Evolutionary conservation across 257 asterid genomes (phyloP), one percentile per base, ranked within the genome.

Genomic region (Nicotiana tomentosiformis): DNA sequence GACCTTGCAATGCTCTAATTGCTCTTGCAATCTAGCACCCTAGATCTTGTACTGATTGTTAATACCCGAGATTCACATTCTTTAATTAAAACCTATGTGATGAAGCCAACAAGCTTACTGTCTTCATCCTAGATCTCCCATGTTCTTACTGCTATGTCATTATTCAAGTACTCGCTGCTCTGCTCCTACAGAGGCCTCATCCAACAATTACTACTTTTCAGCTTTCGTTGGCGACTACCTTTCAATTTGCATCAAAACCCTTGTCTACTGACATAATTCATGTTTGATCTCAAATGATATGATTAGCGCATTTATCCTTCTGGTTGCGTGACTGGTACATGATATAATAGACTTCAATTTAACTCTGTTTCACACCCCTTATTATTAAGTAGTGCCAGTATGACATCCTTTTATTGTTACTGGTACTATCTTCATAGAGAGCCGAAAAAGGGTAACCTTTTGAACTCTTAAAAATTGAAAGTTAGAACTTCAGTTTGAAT

Each of bases 111-210:
- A n/a, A 69, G 33, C 77, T 62, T 62, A 26, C 35, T n/a, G 33
- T 69, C 56, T 69, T 39, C 77, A 69, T 69, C 77, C 77, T 69
- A 68, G 77, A 30, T 37, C 56, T 68, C 77, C 77, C 77, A 68
- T 68, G 56, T 37, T 68, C 77, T 68, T 35, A 68, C 55, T 68
- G 77, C 77, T 37, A 10, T 68, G 77, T 35, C 17, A 68, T 68
- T 20, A 68, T 9, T 15, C 37, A 35, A 68, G 5, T 51, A 9
- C 77, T 68, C 35, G 5, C 10, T 68, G 30, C 77, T 37, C 55
- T 53, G 2, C 30, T 68, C 77, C 32, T 68, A 37, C 26, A 23
- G 33, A 61, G 33, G 77, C 77, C 55, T 68, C 30, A 37, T 68
- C 10, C 56, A 17, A 9, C 56, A 37, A 39, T 33, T 69, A 37